These are phyloP conservation scores for Salix viminalis DNA, from an alignment of 345 rosid genomes.

Conservation along the genomic window DNA sequence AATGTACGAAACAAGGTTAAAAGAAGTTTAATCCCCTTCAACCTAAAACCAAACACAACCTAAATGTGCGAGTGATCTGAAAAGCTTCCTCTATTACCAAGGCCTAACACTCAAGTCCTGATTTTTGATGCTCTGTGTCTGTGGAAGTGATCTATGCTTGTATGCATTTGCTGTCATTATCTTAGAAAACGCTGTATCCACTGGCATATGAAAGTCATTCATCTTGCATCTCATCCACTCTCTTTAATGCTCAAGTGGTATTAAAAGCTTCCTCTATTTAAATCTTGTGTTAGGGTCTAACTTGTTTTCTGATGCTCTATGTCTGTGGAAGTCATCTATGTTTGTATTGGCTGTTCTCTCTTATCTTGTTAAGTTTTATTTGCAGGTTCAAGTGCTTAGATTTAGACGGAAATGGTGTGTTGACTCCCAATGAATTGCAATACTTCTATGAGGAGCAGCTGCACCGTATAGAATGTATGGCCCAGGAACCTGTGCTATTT, in stretches of 20 bases:
- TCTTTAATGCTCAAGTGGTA: background rate
- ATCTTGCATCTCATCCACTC: background rate
- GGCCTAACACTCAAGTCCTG: background rate
- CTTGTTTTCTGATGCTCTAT: background rate
- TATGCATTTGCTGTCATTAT: background rate
- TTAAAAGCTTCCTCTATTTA: background rate
- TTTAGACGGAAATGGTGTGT: conserved; percentile 29
- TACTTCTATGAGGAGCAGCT: conserved; percentile 34
- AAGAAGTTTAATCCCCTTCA: too few relatives aligned
- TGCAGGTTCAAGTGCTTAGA: conserved; percentile 33
- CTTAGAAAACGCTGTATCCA: background rate
- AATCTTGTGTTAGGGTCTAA: background rate
- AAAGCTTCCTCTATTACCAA: background rate
- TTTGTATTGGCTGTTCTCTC: background rate
- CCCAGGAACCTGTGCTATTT: conserved; percentile 30
- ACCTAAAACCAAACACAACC: too few relatives aligned
- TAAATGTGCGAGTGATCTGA: background rate
- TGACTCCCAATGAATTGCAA: conserved; percentile 25
- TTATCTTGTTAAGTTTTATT: background rate
- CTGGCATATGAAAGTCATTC: background rate
- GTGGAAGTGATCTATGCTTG: background rate
- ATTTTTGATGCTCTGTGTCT: background rate
- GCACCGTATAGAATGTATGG: conserved; percentile 35
- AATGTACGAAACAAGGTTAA: too few relatives aligned
- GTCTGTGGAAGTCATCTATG: background rate